Percentiles rank a stretch among this genome's conserved stretches.
Conservation (phyloP, 2,329 filamentous ascomycete species). For the Trichothecium roseum region DNA sequence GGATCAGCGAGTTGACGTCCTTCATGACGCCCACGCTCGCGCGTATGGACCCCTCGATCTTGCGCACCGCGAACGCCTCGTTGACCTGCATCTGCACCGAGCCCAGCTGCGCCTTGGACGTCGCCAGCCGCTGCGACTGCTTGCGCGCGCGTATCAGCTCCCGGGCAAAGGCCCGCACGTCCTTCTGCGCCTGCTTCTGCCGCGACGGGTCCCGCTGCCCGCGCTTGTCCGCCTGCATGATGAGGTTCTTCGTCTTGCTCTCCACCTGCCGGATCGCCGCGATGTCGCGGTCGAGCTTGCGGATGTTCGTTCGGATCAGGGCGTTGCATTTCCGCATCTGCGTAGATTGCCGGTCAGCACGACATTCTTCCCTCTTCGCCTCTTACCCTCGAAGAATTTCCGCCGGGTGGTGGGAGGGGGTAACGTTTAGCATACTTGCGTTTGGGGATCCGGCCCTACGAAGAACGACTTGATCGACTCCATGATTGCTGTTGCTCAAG, state of each 20-base stretch:
- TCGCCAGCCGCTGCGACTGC: constrained; percentile 63
- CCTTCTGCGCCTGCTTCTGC: constrained; percentile 66
- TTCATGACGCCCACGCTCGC: constrained; percentile 91
- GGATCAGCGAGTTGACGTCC: constrained; percentile 80
- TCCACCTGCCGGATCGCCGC: constrained; percentile 67
- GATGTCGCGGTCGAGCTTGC: constrained; percentile 93
- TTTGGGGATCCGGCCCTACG: constrained; percentile 84
- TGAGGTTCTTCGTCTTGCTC: constrained; percentile 73
- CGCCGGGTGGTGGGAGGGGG: background rate
- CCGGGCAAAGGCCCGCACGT: constrained; percentile 79
- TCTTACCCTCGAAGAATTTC: constrained; percentile 1
- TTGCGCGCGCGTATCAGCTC: constrained; percentile 79
- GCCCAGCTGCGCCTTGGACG: constrained; percentile 81
- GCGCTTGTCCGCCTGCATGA: constrained; percentile 72
- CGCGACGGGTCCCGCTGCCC: constrained; percentile 71
- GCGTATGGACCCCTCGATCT: constrained; percentile 87
- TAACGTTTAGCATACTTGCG: constrained; percentile 60
- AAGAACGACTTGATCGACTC: constrained; percentile 80
- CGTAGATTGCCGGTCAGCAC: background rate
- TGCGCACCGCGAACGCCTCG: constrained; percentile 88
- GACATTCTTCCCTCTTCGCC: background rate
- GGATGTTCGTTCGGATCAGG: constrained; percentile 79
- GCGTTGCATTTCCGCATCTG: constrained; percentile 93
- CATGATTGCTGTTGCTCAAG: no score
- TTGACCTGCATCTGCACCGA: constrained; percentile 97